Evolutionary conservation across 2,329 filamentous ascomycete genomes (phyloP), one percentile per base, ranked within the genome.

Genomic region (Colletotrichum sp.): DNA sequence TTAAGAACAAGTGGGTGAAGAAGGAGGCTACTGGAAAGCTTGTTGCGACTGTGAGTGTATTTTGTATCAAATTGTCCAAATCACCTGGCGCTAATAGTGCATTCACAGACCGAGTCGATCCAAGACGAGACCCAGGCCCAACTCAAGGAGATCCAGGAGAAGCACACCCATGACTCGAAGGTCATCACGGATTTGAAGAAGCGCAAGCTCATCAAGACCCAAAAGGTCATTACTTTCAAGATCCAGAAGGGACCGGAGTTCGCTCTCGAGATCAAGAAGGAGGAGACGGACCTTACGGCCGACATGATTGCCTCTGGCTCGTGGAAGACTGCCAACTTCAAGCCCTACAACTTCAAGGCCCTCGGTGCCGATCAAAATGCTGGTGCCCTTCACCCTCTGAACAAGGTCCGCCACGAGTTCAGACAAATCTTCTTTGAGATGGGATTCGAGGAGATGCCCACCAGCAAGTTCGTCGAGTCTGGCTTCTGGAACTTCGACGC

Each of bases 341-440:
- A 98, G 93, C 89, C 90, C 3, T 92, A 91, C 52, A 93, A 94
- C 80, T 96, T 98, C 89, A 98, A 96, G 92, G 88, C 89, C 4
- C 86, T 93, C 44, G 92, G 92, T 26, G 87, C 90, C 5, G 90
- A 92, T 79, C 92, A 93, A 83, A 88, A 89, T 78, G 88, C 92
- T 16, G 92, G 92, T 68, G 90, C 92, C 16, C 85, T 90, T 82
- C 94, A 90, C 83, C 92, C 93, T 82, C 88, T 99, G 80, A 98
- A 96, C 88, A 99, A 99, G 89, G 96, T 99, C 81, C 94, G 97
- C 80, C 92, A 95, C 81, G 97, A 99, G 87, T 98, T 99, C 91
- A 91, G 97, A 75, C 95, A 97, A 83, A 98, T 99, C 84, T 99
- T 99, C 92, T 99, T 99, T 87, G 96, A 98, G 84, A 98, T 98